phyloP scores from a whole-genome alignment of 148 eudicot species.

The Rhododendron henanense region DNA sequence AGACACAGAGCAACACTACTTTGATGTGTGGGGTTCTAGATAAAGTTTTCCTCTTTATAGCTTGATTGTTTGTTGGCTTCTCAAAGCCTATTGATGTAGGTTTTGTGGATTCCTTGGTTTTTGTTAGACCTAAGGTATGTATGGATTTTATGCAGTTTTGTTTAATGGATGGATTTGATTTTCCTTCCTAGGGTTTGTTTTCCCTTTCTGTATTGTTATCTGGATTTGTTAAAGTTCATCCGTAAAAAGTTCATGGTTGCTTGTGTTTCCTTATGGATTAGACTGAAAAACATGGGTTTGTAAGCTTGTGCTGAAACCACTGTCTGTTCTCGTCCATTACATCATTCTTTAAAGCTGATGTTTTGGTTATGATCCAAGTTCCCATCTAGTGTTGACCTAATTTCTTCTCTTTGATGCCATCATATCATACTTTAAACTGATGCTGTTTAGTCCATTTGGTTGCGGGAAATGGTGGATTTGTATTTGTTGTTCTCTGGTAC shows the following conservation, averaged over 20 bases:
- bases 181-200: neutral
- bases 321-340: neutral
- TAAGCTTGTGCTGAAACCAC: neutral
- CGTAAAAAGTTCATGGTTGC: neutral
- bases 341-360: neutral
- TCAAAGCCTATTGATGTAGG: slow-evolving; percentile 3
- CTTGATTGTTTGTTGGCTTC: neutral
- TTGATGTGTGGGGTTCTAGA: neutral
- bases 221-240: neutral
- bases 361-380: neutral
- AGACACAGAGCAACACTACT: neutral
- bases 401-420: neutral
- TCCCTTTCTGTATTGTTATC: neutral
- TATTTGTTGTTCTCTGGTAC: neutral
- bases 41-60: neutral
- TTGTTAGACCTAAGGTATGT: neutral
- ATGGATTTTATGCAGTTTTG: neutral
- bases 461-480: neutral
- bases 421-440: neutral
- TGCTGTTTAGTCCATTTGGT: neutral
- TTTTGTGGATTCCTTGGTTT: neutral
- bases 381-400: neutral
- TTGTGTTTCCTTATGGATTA: slow-evolving; percentile 5
- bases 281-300: neutral
- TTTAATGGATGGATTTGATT: neutral